A percentile compares a stretch with the other conserved stretches of the same genome.
phyloP scores from a whole-genome alignment of 805 yeast species.

The Jamesozyma lodderae region DNA sequence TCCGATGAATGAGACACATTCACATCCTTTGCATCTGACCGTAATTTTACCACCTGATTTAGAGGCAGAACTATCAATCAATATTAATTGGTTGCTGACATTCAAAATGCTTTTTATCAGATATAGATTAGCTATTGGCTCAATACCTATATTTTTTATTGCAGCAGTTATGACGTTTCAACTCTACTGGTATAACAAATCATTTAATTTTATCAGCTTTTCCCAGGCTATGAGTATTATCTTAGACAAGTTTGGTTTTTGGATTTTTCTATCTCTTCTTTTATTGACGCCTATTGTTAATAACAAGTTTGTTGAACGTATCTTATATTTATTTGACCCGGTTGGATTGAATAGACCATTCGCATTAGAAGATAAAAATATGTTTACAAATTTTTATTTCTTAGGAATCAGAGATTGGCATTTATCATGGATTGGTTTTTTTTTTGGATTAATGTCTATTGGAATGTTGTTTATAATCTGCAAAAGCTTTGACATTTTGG shows the following conservation, averaged over 20 bases:
- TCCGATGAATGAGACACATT: slow-evolving; percentile 32
- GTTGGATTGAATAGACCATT: slow-evolving; percentile 40
- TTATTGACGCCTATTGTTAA: slow-evolving; percentile 34
- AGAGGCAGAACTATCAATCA: slow-evolving; percentile 10
- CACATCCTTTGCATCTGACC: slow-evolving; percentile 17
- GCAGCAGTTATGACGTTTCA: slow-evolving; percentile 48
- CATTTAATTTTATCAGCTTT: slow-evolving; percentile 36
- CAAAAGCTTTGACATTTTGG: background rate
- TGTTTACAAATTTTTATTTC: slow-evolving; percentile 47
- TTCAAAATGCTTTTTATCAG: slow-evolving; percentile 63
- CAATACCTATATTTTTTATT: slow-evolving; percentile 58
- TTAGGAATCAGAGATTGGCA: slow-evolving; percentile 55
- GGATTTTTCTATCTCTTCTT: slow-evolving; percentile 20
- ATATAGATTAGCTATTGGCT: slow-evolving; percentile 65
- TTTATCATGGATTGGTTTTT: slow-evolving; percentile 50
- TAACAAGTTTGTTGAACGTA: slow-evolving; percentile 27
- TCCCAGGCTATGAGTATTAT: slow-evolving; percentile 38
- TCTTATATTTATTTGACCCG: slow-evolving; percentile 44
- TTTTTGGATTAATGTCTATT: slow-evolving; percentile 34
- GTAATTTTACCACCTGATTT: slow-evolving; percentile 18
- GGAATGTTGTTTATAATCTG: slow-evolving; percentile 9
- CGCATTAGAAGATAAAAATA: slow-evolving; percentile 32
- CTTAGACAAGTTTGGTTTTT: slow-evolving; percentile 21
- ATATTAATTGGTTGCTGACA: slow-evolving; percentile 32
- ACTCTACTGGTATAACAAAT: slow-evolving; percentile 35